Evolutionary conservation across 1,284 basidiomycete species (phyloP).

Genomic region (Ustilago tritici): DNA sequence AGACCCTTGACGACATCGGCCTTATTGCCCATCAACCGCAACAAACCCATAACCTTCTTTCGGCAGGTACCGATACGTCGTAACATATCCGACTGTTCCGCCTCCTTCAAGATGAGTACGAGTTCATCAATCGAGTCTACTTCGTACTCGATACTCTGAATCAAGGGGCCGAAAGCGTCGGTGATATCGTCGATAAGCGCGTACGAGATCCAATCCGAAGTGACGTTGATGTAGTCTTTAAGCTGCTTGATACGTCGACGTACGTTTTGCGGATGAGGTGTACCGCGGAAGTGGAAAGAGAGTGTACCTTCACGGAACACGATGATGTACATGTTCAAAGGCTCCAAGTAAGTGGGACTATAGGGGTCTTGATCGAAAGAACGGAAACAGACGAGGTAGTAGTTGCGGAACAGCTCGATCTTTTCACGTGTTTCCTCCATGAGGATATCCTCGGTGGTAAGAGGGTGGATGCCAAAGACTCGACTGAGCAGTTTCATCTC

Average conservation of each 20-base stretch:
- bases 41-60: conserved; percentile 98
- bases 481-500: conserved; percentile 94
- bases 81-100: conserved; percentile 84
- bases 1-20: conserved; percentile 99
- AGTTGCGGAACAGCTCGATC: conserved; percentile 98
- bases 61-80: conserved; percentile 93
- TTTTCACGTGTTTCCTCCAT: conserved; percentile 99
- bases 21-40: conserved; percentile 97
- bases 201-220: conserved; percentile 99
- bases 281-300: conserved; percentile 97
- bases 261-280: conserved; percentile 97
- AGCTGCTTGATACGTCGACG: conserved; percentile 98
- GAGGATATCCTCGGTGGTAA: conserved; percentile 98
- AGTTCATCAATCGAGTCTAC: conserved; percentile 99
- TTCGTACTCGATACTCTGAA: conserved; percentile 98
- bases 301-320: conserved; percentile 97
- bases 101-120: conserved; percentile 91
- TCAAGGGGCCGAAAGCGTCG: conserved; percentile 97
- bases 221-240: conserved; percentile 98
- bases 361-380: conserved; percentile 99
- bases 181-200: conserved; percentile 99
- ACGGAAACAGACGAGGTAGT: conserved; percentile 99
- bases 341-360: conserved; percentile 96
- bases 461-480: conserved; percentile 89
- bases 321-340: conserved; percentile 99